A percentile compares a stretch with the other conserved stretches of the same genome.
Conservation (phyloP, 257 asterid genomes). For the Ligustrum vulgare region DNA sequence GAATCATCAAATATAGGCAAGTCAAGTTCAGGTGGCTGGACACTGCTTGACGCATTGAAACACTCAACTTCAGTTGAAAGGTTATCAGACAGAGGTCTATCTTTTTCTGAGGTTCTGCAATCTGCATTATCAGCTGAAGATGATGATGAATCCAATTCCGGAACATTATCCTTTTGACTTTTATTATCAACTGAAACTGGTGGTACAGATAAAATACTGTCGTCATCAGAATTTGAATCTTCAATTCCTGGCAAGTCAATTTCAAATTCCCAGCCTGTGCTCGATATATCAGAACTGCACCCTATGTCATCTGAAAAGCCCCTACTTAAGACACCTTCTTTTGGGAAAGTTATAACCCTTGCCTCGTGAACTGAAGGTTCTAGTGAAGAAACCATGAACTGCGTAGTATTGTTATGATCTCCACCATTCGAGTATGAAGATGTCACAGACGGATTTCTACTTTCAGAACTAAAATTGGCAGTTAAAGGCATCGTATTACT, state of each 20-base stretch:
- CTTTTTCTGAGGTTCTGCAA: not conserved
- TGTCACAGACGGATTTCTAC: constrained; percentile 16
- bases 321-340: constrained; percentile 18
- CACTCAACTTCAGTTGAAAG: not conserved
- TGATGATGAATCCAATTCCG: constrained; percentile 20
- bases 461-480: constrained; percentile 17
- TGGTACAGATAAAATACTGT: constrained; percentile 16
- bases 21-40: constrained; percentile 14
- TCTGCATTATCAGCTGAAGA: constrained; percentile 22
- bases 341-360: constrained; percentile 22
- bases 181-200: constrained; percentile 14
- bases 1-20: constrained; percentile 10
- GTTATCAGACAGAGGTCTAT: not conserved
- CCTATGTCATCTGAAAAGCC: constrained; percentile 25
- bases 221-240: constrained; percentile 20
- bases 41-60: constrained; percentile 12
- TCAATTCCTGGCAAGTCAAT: constrained; percentile 16
- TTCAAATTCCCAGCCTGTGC: constrained; percentile 19
- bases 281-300: constrained; percentile 21
- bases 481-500: constrained; percentile 16
- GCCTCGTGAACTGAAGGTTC: constrained; percentile 29
- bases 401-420: constrained; percentile 14
- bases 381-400: constrained; percentile 18
- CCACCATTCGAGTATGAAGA: constrained; percentile 13
- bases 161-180: constrained; percentile 10